Percentiles rank a stretch among this genome's conserved stretches.
These are phyloP conservation scores for Sarocladiaceae sp. DNA, from an alignment of 2,329 filamentous ascomycete species.

Conservation along the genomic window DNA sequence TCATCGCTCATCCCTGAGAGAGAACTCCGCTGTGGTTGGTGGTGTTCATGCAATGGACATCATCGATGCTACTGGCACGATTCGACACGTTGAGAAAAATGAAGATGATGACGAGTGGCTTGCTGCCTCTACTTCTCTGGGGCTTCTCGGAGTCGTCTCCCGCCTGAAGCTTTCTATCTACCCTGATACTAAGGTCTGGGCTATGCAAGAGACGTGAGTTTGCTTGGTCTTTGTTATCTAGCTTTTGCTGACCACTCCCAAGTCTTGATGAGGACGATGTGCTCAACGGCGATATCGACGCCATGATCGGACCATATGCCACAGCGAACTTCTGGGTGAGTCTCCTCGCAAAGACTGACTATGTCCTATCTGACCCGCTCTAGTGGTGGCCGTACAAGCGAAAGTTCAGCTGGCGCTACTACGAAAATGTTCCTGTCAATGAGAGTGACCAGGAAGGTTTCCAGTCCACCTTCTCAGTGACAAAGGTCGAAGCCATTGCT, in stretches of 20 bases:
- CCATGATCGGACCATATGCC: slow-evolving; percentile 43
- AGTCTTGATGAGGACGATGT: slow-evolving; percentile 43
- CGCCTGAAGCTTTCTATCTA: slow-evolving; percentile 45
- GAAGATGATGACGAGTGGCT: slow-evolving; percentile 44
- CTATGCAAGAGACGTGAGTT: slow-evolving; percentile 43
- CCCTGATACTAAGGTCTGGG: slow-evolving; percentile 47
- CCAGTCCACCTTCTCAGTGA: slow-evolving; percentile 48
- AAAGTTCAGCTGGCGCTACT: slow-evolving; percentile 51
- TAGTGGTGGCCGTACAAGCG: slow-evolving; percentile 48
- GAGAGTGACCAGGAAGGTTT: slow-evolving; percentile 41
- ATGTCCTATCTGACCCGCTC: not conserved
- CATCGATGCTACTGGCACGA: slow-evolving; percentile 40
- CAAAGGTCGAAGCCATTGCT: slow-evolving; percentile 35
- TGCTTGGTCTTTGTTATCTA: too few relatives aligned
- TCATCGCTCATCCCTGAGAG: slow-evolving; percentile 42
- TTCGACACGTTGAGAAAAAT: slow-evolving; percentile 36
- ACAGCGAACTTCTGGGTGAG: slow-evolving; percentile 48
- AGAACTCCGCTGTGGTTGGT: slow-evolving; percentile 45
- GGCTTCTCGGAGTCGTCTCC: slow-evolving; percentile 42
- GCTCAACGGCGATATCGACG: slow-evolving; percentile 44
- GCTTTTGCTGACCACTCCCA: not conserved
- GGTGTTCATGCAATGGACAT: slow-evolving; percentile 45
- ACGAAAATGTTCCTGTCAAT: slow-evolving; percentile 38
- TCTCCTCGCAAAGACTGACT: not conserved
- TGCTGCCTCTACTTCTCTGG: slow-evolving; percentile 46